Percentiles rank a stretch among this genome's conserved stretches.
These are phyloP conservation scores for Wickerhamomyces queroliae DNA, from an alignment of 805 yeast species.

Conservation along the genomic window DNA sequence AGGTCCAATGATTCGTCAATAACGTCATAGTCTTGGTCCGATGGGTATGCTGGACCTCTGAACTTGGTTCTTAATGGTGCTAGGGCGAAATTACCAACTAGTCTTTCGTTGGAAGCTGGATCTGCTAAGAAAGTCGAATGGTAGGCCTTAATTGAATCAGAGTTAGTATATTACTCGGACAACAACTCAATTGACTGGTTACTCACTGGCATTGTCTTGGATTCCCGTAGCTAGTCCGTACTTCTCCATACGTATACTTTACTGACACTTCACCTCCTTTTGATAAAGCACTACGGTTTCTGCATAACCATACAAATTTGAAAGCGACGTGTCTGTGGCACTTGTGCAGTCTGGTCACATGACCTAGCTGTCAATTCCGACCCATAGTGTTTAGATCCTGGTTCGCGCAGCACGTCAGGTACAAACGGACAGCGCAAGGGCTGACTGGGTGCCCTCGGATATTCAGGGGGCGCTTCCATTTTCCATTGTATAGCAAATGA, in stretches of 20 bases:
- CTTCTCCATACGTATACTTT: not conserved
- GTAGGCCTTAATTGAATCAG: conserved; percentile 46
- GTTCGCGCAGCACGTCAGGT: too few relatives aligned
- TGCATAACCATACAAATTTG: too few relatives aligned
- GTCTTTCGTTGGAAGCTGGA: conserved; percentile 48
- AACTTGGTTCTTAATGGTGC: conserved; percentile 78
- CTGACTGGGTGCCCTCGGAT: too few relatives aligned
- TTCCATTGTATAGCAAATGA: too few relatives aligned
- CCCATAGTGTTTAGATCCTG: too few relatives aligned
- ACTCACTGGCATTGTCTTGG: not conserved
- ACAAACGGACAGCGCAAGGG: too few relatives aligned
- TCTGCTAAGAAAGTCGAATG: conserved; percentile 75
- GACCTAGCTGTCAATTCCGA: too few relatives aligned
- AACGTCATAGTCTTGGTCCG: conserved; percentile 75
- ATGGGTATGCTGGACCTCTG: conserved; percentile 89
- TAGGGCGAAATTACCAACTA: conserved; percentile 76
- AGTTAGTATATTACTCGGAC: not conserved
- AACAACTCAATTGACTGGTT: not conserved
- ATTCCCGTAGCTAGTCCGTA: not conserved
- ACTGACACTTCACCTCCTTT: not conserved
- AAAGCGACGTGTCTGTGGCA: too few relatives aligned
- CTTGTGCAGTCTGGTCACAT: too few relatives aligned
- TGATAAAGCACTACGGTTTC: too few relatives aligned
- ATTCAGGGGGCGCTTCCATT: too few relatives aligned
- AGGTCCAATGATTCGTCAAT: conserved; percentile 87